Evolutionary conservation across 2,329 filamentous ascomycete genomes (phyloP), one percentile per base, ranked within the genome.

Genomic region (Claviceps purpurea): DNA sequence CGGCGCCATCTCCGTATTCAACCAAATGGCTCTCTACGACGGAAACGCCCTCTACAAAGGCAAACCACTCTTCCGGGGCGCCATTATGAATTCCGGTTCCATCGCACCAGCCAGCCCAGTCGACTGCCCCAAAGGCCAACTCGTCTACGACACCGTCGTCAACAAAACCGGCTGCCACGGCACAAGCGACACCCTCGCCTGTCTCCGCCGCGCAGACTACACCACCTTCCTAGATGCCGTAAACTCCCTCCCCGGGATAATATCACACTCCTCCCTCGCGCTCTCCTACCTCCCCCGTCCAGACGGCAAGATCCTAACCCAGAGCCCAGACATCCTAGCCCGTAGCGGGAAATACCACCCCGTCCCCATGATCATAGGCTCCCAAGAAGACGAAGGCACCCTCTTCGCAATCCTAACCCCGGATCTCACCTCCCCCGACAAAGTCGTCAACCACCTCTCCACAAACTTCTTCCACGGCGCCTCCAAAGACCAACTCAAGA

Each of bases 381-480:
- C 7, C 47, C 42, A 53, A 18, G 41, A 44, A 30, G 48, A 50
- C 44, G 52, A 53, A 14, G 52, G 48, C 42, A 39, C 38, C 42
- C 18, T 45, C 18, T 53, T 53, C 20, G 47, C 42, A 10, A 34
- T 45, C 22, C 8, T 37, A 2, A 37, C 42, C 16, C 10, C n/a
- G 34, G 18, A 50, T 18, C 69, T 90, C 49, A 85, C 78, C 10
- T 84, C 74, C 1, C 79, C 74, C 0, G 67, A 68, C 1, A 66
- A 79, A 5, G 58, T 90, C 0, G 73, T 80, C 38, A 68, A 74
- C 18, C 91, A 91, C 60, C 66, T 93, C 22, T 60, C 67, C 1
- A 62, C 66, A 0, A 57, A 78, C 49, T 85, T 79, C 70, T 89
- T 88, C 70, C 65, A 73, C 39, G 63, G 70, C 26, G 77, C 84